Evolutionary conservation across 2,329 filamentous ascomycete genomes (phyloP), one percentile per base, ranked within the genome.

Genomic region (Neonectria hederae): DNA sequence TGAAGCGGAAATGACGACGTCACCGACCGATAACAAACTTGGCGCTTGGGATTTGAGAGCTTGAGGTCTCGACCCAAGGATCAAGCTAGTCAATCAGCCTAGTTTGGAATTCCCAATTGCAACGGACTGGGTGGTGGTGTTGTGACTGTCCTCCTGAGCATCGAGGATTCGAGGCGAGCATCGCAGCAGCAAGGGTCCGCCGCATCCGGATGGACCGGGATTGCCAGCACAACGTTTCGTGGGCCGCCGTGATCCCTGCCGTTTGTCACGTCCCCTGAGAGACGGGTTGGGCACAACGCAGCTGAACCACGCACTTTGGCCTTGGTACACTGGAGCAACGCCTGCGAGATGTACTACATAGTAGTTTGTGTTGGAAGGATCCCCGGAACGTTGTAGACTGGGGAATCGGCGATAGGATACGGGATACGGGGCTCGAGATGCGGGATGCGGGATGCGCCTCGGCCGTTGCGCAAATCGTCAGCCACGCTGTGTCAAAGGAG

Each of bases 181-280:
- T 48, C 30, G n/a, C 28, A 51, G 11, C 26, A n/a, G 51, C 55
- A 62, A 54, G 46, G 55, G 43, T 48, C 69, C 63, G 69, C 55
- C 58, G 26, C 71, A 72, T 72, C 71, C 69, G 71, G 62, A 62
- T 59, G 35, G 64, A 22, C 62, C 65, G 65, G 59, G 58, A 54
- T 55, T 45, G 59, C 54, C 59, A 62, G 54, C 54, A 42, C 38
- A 48, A 48, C 57, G 53, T 62, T 57, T 63, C 53, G 53, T 49
- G 42, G 42, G 42, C 53, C 48, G 28, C 48, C 55, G 17, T 35
- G 32, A 46, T 24, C 58, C 57, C 43, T 55, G 57, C 53, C 38
- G 62, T 30, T 26, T 54, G 54, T 51, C 48, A 58, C 52, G 57
- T 65, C 53, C 61, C 62, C 48, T 48, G 19, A 57, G 54, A 49